Evolutionary conservation across 305 asterid genomes (phyloP), one percentile per base, ranked within the genome.

Genomic region (Lippia alba): DNA sequence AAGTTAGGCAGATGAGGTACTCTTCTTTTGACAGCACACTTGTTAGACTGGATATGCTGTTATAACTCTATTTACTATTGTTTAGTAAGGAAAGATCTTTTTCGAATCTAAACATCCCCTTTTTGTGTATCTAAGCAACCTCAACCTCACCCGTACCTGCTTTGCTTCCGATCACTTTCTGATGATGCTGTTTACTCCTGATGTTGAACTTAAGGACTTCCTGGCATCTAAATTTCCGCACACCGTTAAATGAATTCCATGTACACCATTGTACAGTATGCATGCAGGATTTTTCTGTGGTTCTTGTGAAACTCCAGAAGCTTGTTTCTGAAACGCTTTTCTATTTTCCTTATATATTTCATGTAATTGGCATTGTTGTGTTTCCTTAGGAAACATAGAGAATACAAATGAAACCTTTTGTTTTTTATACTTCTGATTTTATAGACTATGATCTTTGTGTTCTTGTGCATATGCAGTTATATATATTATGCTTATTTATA

Each of bases 1-100:
- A 73, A 74, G 88, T 89, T 70, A 91, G 91, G 81, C 87, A 78
- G 78, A 76, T 64, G 49, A 90, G 98, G 98, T 94, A 85, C 56
- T 50, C 11, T 50, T 8, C 34, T 40, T 57, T 67, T 32, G 33
- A 15, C 30, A 65, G 12, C 3, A 14, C 50, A n/a, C 66, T 65
- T 61, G 17, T 60, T 39, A 58, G 69, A 66, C 68, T 46, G 48
- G 60, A 58, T 57, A 34, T 24, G 53, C 51, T 69, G 64, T 49
- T 12, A 60, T 44, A 46, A 65, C 53, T 54, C 49, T 39, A 16
- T 61, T 4, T 36, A 40, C 64, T 50, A 33, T 50, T 64, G 49
- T 16, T 58, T 57, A 57, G 30, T 12, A 39, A 11, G 60, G 60
- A 33, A 30, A 62, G 20, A 1, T 48, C 64, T 63, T n/a, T 24